Base-by-base conservation (phyloP, 1,139 yeast species). In the Meyerozyma athensensis region DNA sequence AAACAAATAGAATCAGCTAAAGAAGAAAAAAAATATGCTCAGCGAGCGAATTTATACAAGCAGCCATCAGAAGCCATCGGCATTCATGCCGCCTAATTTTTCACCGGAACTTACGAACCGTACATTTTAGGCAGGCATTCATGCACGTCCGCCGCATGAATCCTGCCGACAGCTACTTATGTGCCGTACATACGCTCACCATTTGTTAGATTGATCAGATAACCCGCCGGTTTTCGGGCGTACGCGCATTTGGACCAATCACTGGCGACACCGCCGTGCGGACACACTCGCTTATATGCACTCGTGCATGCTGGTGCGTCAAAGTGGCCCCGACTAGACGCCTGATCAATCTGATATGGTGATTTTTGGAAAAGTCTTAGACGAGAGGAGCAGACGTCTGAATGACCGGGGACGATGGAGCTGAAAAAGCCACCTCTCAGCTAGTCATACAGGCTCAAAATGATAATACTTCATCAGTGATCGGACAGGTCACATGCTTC, bases 1-100 rank as follows among this genome's bases (percentile, higher is more conserved):
- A 42, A 39, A 41, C 39, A 39, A 42, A 36, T 37, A 41, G 47
- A 45, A 43, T 46, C 43, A 46, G 47, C 49, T 45, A 30, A 22
- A 41, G 42, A 40, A 30, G 39, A 40, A 39, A 44, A 41, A 40
- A 42, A 39, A 43, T 39, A 36, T 33, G 39, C 47, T 41, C 48
- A 23, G 18, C 36, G n/a, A 40, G 36, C 23, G 19, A 21, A 18
- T 24, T 36, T 45, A 43, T 35, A 43, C 42, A 14, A 28, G 14
- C 14, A n/a, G 14, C 7, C 6, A 8, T 10, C 6, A 12, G 13
- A 3, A 12, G 19, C 7, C 20, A 28, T 16, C 32, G 20, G 32
- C 32, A 18, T 10, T 7, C 7, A 3, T 7, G 18, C 12, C 20
- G 13, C 19, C 4, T 17, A 28, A 16, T 9, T 28, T 28, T 28